These are phyloP conservation scores for Umbelopsis ramanniana DNA, from an alignment of 192 early-diverging fungal species.

Conservation along the genomic window DNA sequence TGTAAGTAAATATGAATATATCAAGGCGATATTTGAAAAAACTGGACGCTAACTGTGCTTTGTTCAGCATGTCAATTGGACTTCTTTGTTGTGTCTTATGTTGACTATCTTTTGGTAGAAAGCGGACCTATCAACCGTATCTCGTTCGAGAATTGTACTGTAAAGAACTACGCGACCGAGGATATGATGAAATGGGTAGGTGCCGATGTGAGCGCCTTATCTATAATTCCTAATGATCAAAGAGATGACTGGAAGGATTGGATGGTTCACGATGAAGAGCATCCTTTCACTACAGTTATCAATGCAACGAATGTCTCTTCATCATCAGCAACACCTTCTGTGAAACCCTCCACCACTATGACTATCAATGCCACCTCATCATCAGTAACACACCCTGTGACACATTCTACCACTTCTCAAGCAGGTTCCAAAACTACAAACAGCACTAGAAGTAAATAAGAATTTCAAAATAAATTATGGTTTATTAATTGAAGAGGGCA, in stretches of 20 bases:
- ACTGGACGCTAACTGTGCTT: background rate
- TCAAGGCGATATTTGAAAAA: background rate
- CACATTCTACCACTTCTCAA: too few relatives aligned
- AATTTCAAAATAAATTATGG: too few relatives aligned
- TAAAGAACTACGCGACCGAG: slow-evolving; percentile 2
- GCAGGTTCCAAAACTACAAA: too few relatives aligned
- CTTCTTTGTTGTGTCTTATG: slow-evolving; percentile 39
- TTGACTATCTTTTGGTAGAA: slow-evolving; percentile 29
- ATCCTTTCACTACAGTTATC: background rate
- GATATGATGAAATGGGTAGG: slow-evolving; percentile 3
- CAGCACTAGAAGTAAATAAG: too few relatives aligned
- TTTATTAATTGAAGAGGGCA: too few relatives aligned
- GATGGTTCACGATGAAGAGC: background rate
- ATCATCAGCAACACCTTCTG: too few relatives aligned
- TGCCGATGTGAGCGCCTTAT: background rate
- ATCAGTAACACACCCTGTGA: too few relatives aligned
- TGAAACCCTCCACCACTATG: background rate
- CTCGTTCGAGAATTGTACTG: background rate
- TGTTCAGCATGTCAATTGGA: slow-evolving; percentile 36
- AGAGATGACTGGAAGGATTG: background rate
- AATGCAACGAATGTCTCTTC: too few relatives aligned
- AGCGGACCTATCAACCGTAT: background rate
- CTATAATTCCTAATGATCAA: background rate
- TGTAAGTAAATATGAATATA: background rate
- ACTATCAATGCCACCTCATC: too few relatives aligned